Conservation (phyloP, 257 asterid genomes). For the Anisodus tanguticus region DNA sequence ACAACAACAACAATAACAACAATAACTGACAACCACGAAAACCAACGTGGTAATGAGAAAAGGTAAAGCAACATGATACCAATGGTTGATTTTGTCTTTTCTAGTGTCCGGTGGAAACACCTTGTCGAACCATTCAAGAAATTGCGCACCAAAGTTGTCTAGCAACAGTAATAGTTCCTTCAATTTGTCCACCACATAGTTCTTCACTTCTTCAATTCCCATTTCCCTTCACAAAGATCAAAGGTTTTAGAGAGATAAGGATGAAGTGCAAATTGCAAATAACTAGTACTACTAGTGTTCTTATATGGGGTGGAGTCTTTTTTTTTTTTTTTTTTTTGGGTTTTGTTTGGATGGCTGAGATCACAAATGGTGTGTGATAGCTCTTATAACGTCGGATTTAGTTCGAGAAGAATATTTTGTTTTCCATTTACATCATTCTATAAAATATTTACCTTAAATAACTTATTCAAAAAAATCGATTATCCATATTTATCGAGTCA, state of each 20-base stretch:
- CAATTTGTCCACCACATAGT: constrained; percentile 29
- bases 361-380: no score
- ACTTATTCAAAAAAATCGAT: no score
- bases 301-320: not conserved
- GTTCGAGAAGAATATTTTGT: no score
- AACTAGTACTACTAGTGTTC: not conserved
- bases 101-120: constrained; percentile 34
- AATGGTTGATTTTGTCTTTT: constrained; percentile 32
- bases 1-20: constrained; percentile 32
- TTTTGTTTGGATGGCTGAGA: no score
- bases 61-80: constrained; percentile 35
- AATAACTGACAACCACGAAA: not conserved
- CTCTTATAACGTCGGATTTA: no score
- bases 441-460: no score
- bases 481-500: no score
- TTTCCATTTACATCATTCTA: no score
- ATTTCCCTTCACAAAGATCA: not conserved
- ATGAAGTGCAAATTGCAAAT: not conserved
- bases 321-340: no score
- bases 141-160: constrained; percentile 14
- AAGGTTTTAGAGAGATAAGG: not conserved
- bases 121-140: constrained; percentile 23
- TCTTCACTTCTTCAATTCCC: constrained; percentile 33
- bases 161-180: constrained; percentile 21
- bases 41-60: not conserved